Conservation (phyloP, 2,329 filamentous ascomycete species). For the Cladosporium cucumerinum region DNA sequence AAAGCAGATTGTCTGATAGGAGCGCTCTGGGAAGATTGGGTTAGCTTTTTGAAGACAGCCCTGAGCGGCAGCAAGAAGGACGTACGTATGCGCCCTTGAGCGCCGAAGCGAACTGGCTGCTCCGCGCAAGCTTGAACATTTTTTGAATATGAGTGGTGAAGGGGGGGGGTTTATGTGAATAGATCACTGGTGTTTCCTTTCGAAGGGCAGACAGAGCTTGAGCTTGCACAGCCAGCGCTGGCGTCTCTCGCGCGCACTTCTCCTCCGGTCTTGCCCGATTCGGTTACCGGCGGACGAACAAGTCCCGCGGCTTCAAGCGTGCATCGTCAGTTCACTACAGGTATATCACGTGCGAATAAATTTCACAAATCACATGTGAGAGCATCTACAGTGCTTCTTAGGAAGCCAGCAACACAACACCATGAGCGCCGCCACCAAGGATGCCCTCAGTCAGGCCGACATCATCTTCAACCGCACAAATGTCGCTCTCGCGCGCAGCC, state of each 20-base stretch:
- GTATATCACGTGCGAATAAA: not conserved
- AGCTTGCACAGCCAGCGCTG: not conserved
- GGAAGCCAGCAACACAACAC: not conserved
- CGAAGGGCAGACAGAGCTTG: constrained; percentile 15
- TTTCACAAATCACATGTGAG: not conserved
- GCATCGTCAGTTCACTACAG: not conserved
- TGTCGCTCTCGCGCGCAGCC: constrained; percentile 52
- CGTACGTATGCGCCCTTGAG: constrained; percentile 71
- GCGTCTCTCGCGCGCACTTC: not conserved
- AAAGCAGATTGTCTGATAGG: constrained; percentile 49
- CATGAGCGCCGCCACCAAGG: constrained; percentile 12
- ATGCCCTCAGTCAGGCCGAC: constrained; percentile 39
- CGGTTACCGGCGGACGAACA: not conserved
- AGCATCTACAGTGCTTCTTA: not conserved
- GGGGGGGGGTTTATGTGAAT: constrained; percentile 1
- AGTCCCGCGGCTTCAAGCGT: not conserved
- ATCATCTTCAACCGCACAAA: constrained; percentile 54
- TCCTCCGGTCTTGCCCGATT: not conserved
- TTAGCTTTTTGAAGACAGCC: constrained; percentile 7
- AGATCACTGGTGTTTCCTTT: constrained; percentile 10
- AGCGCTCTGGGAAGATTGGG: constrained; percentile 48
- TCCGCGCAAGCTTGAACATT: constrained; percentile 89
- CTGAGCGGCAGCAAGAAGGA: not conserved
- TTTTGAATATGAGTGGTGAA: constrained; percentile 38
- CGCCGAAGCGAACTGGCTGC: constrained; percentile 75